phyloP scores from a whole-genome alignment of 768 basidiomycete species.

The Tremella yokohamensis region DNA sequence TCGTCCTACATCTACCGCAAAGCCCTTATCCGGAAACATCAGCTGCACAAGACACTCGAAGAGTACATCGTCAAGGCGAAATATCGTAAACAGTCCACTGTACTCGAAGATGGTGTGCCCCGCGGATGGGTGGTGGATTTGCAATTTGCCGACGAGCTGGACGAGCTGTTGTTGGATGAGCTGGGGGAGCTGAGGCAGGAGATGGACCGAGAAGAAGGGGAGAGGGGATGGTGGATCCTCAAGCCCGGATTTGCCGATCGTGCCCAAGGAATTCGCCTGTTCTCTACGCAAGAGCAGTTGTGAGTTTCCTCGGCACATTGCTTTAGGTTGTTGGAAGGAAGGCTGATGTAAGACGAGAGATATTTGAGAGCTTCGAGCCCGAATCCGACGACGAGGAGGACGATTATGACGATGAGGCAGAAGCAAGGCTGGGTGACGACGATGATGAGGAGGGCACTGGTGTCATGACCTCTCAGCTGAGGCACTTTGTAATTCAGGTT shows the following conservation, averaged over 20 bases:
- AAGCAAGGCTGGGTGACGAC: conserved; percentile 16
- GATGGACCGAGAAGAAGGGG: conserved; percentile 50
- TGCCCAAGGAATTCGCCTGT: conserved; percentile 89
- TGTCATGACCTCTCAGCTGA: conserved; percentile 77
- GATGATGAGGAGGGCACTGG: conserved; percentile 52
- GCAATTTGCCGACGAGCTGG: conserved; percentile 86
- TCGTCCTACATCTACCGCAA: conserved; percentile 88
- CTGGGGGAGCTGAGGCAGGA: conserved; percentile 75
- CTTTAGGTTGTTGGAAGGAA: not conserved
- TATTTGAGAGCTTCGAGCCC: conserved; percentile 76
- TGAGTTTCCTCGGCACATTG: conserved; percentile 44
- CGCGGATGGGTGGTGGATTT: conserved; percentile 79
- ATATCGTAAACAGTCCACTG: conserved; percentile 55
- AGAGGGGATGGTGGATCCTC: conserved; percentile 76
- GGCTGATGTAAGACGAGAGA: conserved; percentile 48
- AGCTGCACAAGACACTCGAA: conserved; percentile 69
- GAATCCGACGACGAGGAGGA: conserved; percentile 39
- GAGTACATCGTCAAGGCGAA: conserved; percentile 65
- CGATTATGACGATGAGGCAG: conserved; percentile 17
- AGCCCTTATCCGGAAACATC: conserved; percentile 90
- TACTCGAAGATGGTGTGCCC: conserved; percentile 59
- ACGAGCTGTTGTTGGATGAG: conserved; percentile 89
- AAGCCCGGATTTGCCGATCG: conserved; percentile 98
- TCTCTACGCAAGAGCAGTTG: conserved; percentile 70
- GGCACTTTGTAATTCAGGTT: conserved; percentile 96